phyloP scores from a whole-genome alignment of 23 red algal species.

The Gracilaria caudata region DNA sequence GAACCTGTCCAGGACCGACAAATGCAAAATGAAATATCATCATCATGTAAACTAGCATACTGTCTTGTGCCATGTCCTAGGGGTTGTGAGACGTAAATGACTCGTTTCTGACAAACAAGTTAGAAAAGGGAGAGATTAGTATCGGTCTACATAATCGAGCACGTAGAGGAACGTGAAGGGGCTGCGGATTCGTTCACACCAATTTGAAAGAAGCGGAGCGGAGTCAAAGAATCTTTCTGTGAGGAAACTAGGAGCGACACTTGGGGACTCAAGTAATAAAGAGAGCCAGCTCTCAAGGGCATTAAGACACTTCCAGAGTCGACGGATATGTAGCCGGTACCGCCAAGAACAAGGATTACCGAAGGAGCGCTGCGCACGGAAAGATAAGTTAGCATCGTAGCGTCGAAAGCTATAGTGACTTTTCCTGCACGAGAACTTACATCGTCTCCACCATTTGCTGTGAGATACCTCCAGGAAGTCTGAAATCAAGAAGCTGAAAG shows the following conservation, averaged over 20 bases:
- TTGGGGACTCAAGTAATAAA: slow-evolving; percentile 63
- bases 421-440: slow-evolving; percentile 26
- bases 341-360: slow-evolving; percentile 55
- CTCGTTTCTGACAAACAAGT: background rate
- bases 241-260: slow-evolving; percentile 46
- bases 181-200: slow-evolving; percentile 68
- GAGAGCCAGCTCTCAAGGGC: slow-evolving; percentile 41
- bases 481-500: slow-evolving; percentile 61
- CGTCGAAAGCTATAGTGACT: background rate
- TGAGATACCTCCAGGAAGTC: slow-evolving; percentile 36
- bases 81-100: background rate
- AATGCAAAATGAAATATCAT: no score
- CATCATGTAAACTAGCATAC: background rate
- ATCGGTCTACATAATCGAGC: slow-evolving; percentile 41
- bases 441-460: slow-evolving; percentile 58
- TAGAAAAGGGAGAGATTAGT: background rate
- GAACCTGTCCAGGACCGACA: no score
- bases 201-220: slow-evolving; percentile 55
- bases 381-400: background rate
- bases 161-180: slow-evolving; percentile 32
- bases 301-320: slow-evolving; percentile 26
- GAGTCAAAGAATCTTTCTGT: background rate
- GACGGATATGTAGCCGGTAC: slow-evolving; percentile 32
- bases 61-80: background rate
- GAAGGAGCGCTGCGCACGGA: slow-evolving; percentile 37